Percentiles rank a stretch among this genome's conserved stretches.
These are phyloP conservation scores for Nothophytophthora sp. DNA, from an alignment of 352 stramenopile species.

Conservation along the genomic window DNA sequence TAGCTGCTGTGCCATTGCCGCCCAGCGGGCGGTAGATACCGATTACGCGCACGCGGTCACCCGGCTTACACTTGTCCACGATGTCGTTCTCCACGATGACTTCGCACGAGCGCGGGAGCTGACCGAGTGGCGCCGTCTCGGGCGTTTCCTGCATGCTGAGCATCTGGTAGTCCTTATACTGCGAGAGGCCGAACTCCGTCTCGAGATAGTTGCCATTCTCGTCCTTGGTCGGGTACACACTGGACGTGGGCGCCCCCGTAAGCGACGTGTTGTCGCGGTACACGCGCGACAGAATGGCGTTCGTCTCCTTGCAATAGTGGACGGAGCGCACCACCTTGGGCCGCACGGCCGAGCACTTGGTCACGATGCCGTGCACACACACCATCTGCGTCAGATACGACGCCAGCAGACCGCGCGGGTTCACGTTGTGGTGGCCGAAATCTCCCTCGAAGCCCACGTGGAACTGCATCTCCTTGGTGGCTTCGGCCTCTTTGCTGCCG, in stretches of 20 bases:
- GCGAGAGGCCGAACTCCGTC: constrained; percentile 97
- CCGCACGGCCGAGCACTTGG: constrained; percentile 96
- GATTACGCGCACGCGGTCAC: constrained; percentile 95
- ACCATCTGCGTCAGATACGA: constrained; percentile 94
- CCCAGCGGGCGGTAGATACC: constrained; percentile 95
- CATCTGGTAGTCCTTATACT: constrained; percentile 99
- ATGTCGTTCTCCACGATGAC: constrained; percentile 99
- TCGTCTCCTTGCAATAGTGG: constrained; percentile 98
- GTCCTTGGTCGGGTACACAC: constrained; percentile 96
- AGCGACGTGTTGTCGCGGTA: constrained; percentile 98
- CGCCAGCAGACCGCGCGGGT: constrained; percentile 92
- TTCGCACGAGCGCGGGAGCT: constrained; percentile 97
- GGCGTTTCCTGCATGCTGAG: constrained; percentile 87
- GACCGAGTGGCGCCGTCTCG: constrained; percentile 96
- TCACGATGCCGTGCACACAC: constrained; percentile 99
- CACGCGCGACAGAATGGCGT: constrained; percentile 90
- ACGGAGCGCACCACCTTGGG: constrained; percentile 98
- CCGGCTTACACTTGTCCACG: constrained; percentile 98
- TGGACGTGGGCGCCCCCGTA: constrained; percentile 84
- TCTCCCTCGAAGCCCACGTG: constrained; percentile 93
- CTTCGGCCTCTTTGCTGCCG: constrained; percentile 72
- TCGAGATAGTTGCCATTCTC: constrained; percentile 96
- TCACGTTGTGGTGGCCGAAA: constrained; percentile 93
- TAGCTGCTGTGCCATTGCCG: constrained; percentile 71
- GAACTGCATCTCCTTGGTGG: constrained; percentile 77